Evolutionary conservation across 2,329 filamentous ascomycete genomes (phyloP), one percentile per base, ranked within the genome.

Genomic region (Aspergillus ibericus): DNA sequence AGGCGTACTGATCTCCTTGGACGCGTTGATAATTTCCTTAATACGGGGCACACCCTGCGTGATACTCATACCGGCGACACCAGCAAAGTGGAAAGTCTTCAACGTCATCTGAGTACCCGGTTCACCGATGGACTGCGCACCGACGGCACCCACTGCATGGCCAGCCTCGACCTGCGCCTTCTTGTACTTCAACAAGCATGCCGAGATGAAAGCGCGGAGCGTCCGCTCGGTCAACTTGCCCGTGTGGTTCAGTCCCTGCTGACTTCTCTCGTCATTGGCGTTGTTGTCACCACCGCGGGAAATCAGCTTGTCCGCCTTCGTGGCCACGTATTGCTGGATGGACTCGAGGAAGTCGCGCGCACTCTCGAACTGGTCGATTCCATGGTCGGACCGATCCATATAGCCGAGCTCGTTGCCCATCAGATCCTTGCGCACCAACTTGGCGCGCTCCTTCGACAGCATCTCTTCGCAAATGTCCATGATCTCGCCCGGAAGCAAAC

Each of bases 21-120:
- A 96, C 5, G 95, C 95, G 78, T 99, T 99, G 86, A 99, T 99
- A 66, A 99, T 99, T 82, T 99, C 95, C 79, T 99, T 99, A 81
- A 99, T 99, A 88, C 95, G 93, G 1, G 95, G 95, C 6, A 99
- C 95, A 90, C 95, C 95, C 72, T 97, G 92, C 0, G 95, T 99
- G 72, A 99, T 96, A 83, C 92, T 96, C 95, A 99, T 98, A 75
- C 93, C 93, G 44, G 95, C 95, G 63, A 99, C 95, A 90, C 95
- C 95, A 72, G 95, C 95, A 81, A 99, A 99, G 89, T 98, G 95
- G 86, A 98, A 98, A 72, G 95, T 98, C 80, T 98, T 98, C 63
- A 99, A 80, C 1, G 95, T 99, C 95, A 99, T 99, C 77, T 99
- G 95, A 0, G 95, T 99, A 73, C 95, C 95, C 0, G 95, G 95